Percentiles rank a stretch among this genome's conserved stretches.
phyloP scores from a whole-genome alignment of 768 basidiomycete genomes.

The Russula olivacea region DNA sequence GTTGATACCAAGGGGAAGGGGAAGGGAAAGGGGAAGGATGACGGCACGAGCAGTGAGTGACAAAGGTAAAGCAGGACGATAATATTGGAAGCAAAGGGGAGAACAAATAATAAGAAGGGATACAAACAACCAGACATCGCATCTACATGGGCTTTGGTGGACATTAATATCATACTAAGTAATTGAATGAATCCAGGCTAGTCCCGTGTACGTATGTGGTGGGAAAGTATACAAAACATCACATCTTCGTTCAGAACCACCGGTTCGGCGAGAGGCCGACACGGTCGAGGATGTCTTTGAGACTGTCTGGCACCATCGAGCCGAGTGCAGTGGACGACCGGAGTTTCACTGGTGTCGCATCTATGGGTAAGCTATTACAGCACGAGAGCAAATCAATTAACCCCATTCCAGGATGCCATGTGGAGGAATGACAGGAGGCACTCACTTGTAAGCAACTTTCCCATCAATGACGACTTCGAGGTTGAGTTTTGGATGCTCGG shows the following conservation, averaged over 20 bases:
- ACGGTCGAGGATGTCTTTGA: conserved; percentile 51
- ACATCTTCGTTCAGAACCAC: conserved; percentile 43
- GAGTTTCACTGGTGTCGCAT: conserved; percentile 44
- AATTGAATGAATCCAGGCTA: neutral
- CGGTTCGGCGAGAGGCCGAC: conserved; percentile 49
- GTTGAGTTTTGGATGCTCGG: conserved; percentile 44
- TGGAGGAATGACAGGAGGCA: neutral
- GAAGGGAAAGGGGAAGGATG: neutral
- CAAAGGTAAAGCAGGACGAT: neutral
- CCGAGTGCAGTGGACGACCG: conserved; percentile 41
- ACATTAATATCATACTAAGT: conserved; percentile 12
- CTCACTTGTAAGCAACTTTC: conserved; percentile 46
- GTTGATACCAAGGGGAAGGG: neutral
- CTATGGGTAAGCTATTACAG: conserved; percentile 39
- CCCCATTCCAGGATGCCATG: neutral
- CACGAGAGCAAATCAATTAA: neutral
- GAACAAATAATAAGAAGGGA: neutral
- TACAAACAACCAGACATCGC: neutral
- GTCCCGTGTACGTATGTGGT: neutral
- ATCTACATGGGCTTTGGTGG: conserved; percentile 4
- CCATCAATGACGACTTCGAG: conserved; percentile 62
- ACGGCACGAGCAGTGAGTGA: neutral
- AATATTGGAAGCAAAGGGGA: neutral
- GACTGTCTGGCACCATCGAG: conserved; percentile 41
- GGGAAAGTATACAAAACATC: too few relatives aligned